phyloP scores from a whole-genome alignment of 2,329 filamentous ascomycete genomes.

The Xylariaceae sp. region DNA sequence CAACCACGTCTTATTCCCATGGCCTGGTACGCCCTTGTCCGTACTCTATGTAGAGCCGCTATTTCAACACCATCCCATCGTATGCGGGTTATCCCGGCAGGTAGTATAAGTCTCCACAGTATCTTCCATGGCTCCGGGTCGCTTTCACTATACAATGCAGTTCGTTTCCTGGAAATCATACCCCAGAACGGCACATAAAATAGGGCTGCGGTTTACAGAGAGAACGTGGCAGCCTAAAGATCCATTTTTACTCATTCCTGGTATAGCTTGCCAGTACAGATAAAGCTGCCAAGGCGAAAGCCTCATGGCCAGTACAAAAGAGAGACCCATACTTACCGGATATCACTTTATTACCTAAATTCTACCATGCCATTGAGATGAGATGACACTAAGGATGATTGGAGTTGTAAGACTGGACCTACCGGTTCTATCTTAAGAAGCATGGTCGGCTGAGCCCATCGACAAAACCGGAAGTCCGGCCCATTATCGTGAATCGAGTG shows the following conservation, averaged over 20 bases:
- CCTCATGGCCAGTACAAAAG: not conserved
- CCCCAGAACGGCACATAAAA: not conserved
- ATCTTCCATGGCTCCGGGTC: not conserved
- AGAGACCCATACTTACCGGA: not conserved
- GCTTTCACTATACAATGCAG: not conserved
- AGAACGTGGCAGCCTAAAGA: no score
- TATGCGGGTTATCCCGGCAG: not conserved
- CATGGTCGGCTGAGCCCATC: not conserved
- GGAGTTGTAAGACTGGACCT: not conserved
- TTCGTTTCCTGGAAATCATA: not conserved
- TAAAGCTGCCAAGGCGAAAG: not conserved
- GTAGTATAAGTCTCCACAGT: not conserved
- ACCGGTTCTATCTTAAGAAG: not conserved
- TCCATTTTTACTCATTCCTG: no score
- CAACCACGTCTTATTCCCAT: not conserved
- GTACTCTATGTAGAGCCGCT: not conserved
- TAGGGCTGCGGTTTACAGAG: no score
- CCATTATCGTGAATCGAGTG: not conserved
- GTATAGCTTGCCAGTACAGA: not conserved
- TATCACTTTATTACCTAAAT: not conserved
- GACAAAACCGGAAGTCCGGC: not conserved
- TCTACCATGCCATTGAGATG: not conserved
- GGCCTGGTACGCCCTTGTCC: not conserved
- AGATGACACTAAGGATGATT: not conserved
- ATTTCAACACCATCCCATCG: not conserved